These are phyloP conservation scores for Volvox reticuliferus DNA, from an alignment of 139 green algal genomes.

Conservation along the genomic window DNA sequence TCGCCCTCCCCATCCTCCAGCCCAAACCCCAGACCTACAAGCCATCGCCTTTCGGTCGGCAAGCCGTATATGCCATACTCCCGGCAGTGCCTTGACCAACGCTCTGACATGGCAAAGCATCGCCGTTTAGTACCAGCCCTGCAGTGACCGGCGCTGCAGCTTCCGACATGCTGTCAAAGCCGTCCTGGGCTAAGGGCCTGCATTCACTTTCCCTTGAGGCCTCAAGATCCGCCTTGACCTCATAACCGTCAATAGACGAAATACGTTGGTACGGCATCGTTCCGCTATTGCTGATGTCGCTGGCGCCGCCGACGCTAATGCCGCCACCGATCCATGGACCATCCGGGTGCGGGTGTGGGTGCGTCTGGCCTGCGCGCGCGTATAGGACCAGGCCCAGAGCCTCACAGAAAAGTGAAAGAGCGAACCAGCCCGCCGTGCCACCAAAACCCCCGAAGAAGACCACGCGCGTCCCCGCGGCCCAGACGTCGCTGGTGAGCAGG, in stretches of 20 bases:
- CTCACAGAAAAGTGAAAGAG: slow-evolving; percentile 31
- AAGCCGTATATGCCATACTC: too few species aligned
- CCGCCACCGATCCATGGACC: neutral
- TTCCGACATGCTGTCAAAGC: too few species aligned
- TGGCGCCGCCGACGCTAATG: neutral
- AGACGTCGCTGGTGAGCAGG: slow-evolving; percentile 82
- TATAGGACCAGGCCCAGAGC: slow-evolving; percentile 53
- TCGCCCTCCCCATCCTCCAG: too few species aligned
- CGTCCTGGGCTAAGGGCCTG: too few species aligned
- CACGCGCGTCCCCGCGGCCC: slow-evolving; percentile 62
- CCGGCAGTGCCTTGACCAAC: too few species aligned
- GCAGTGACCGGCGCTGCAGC: too few species aligned
- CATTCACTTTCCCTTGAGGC: too few species aligned
- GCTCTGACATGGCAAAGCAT: too few species aligned
- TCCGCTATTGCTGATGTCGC: neutral
- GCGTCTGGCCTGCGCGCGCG: slow-evolving; percentile 24
- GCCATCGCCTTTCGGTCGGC: too few species aligned
- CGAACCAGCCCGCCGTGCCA: slow-evolving; percentile 51
- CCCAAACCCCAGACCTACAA: too few species aligned
- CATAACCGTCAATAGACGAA: neutral
- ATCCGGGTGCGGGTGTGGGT: slow-evolving; percentile 14
- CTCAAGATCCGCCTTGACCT: neutral
- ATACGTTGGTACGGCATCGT: slow-evolving; percentile 11
- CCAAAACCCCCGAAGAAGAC: slow-evolving; percentile 76
- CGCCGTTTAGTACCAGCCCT: too few species aligned